Conservation (phyloP, 2,329 filamentous ascomycete genomes). For the Arthrinium phaeospermum region DNA sequence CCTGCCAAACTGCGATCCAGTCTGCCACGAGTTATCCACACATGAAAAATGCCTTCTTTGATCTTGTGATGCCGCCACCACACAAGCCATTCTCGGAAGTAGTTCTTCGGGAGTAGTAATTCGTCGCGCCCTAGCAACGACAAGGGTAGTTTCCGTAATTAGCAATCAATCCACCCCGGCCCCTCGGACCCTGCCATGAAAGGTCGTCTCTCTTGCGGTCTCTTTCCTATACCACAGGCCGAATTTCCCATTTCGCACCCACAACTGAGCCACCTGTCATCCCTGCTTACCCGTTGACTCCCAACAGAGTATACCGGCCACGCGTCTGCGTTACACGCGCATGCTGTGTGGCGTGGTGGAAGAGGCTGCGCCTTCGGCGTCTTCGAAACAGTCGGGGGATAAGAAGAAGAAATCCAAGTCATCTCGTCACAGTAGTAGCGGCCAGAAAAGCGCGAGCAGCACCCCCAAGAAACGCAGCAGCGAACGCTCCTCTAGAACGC, state of each 20-base stretch:
- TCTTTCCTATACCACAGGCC: neutral
- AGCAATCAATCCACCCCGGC: neutral
- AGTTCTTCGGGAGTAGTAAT: neutral
- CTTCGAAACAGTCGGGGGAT: constrained; percentile 9
- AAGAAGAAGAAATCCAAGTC: constrained; percentile 7
- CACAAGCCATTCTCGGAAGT: neutral
- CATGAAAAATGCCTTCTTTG: neutral
- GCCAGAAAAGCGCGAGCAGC: constrained; percentile 18
- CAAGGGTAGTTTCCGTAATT: neutral
- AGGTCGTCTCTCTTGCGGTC: neutral
- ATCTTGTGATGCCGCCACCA: neutral
- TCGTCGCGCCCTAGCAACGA: neutral
- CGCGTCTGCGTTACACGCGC: constrained; percentile 60
- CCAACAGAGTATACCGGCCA: constrained; percentile 59
- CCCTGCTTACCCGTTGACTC: neutral
- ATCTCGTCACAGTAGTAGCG: neutral
- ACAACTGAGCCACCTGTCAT: neutral
- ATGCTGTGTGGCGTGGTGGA: constrained; percentile 60
- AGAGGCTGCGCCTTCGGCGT: constrained; percentile 24
- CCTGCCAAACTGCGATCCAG: neutral
- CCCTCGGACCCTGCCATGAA: neutral
- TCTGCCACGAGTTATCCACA: neutral
- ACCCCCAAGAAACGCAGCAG: constrained; percentile 19
- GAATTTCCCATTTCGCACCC: neutral
- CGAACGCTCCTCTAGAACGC: constrained; percentile 6